phyloP scores from a whole-genome alignment of 768 basidiomycete species.

The Termitomyces sp. region DNA sequence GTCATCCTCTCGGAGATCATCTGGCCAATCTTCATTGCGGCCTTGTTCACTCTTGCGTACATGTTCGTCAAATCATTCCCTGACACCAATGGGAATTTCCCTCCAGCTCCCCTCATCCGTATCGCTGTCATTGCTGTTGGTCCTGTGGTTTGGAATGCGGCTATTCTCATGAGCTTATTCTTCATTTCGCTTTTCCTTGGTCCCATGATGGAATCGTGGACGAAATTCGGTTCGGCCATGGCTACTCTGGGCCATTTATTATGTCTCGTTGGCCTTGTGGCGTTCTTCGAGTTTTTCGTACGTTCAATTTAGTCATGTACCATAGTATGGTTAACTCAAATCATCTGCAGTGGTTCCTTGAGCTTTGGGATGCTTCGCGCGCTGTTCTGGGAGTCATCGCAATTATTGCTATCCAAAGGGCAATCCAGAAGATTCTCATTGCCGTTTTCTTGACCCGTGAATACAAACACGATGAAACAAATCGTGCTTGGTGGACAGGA shows the following conservation, averaged over 20 bases:
- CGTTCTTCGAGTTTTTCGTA: slow-evolving; percentile 96
- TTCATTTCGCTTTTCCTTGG: slow-evolving; percentile 90
- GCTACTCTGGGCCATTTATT: slow-evolving; percentile 86
- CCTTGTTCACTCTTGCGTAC: slow-evolving; percentile 78
- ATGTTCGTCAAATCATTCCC: slow-evolving; percentile 95
- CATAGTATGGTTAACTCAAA: slow-evolving; percentile 18
- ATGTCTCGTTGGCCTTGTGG: slow-evolving; percentile 75
- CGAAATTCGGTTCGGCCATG: slow-evolving; percentile 88
- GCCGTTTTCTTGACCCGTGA: slow-evolving; percentile 93
- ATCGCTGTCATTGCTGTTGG: slow-evolving; percentile 87
- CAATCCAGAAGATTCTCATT: slow-evolving; percentile 92
- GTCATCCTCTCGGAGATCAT: slow-evolving; percentile 83
- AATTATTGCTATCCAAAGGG: slow-evolving; percentile 85
- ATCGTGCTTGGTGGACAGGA: slow-evolving; percentile 99
- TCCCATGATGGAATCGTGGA: slow-evolving; percentile 80
- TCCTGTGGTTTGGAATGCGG: slow-evolving; percentile 93
- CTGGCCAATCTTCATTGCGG: slow-evolving; percentile 71
- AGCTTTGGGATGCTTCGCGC: slow-evolving; percentile 95
- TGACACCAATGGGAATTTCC: slow-evolving; percentile 47
- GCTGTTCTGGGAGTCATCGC: slow-evolving; percentile 91
- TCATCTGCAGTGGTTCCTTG: slow-evolving; percentile 80
- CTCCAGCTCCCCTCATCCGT: slow-evolving; percentile 84
- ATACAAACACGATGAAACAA: slow-evolving; percentile 98
- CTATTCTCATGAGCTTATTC: slow-evolving; percentile 79
- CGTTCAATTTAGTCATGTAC: slow-evolving; percentile 30